A percentile compares a stretch with the other conserved stretches of the same genome.
These are phyloP conservation scores for Silene noctiflora DNA, from an alignment of 179 eudicot genomes.

Conservation along the genomic window DNA sequence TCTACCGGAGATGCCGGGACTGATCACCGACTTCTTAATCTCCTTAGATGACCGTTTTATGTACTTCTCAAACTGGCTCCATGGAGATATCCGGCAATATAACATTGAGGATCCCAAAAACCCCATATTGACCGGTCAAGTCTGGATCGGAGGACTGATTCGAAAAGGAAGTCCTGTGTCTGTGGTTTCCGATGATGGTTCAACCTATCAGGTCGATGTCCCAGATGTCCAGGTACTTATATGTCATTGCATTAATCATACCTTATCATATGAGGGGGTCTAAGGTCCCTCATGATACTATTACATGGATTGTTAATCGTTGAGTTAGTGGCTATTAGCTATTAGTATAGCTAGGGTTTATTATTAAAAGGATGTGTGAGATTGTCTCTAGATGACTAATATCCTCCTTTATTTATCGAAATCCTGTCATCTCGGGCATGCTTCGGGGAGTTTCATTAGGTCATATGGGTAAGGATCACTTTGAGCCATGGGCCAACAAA, in stretches of 20 bases:
- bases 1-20: slow-evolving; percentile 95
- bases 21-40: slow-evolving; percentile 88
- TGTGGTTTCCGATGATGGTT: slow-evolving; percentile 77
- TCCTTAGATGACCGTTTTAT: slow-evolving; percentile 87
- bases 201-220: slow-evolving; percentile 75
- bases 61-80: slow-evolving; percentile 91
- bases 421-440: too few species aligned
- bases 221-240: slow-evolving; percentile 65
- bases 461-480: too few species aligned
- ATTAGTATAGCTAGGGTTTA: too few species aligned
- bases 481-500: too few species aligned
- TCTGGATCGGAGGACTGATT: slow-evolving; percentile 78
- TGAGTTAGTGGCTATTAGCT: too few species aligned
- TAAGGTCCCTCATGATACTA: too few species aligned
- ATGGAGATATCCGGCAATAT: slow-evolving; percentile 93
- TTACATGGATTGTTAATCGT: too few species aligned
- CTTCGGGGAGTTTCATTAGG: too few species aligned
- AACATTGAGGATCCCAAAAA: slow-evolving; percentile 82
- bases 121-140: slow-evolving; percentile 72
- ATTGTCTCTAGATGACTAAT: too few species aligned
- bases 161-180: slow-evolving; percentile 71
- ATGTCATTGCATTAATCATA: background rate
- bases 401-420: too few species aligned
- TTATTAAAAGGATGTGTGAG: too few species aligned
- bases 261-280: background rate